Base-by-base conservation (phyloP, 2,329 filamentous ascomycete species). In the Ophiostoma himal-ulmi region DNA sequence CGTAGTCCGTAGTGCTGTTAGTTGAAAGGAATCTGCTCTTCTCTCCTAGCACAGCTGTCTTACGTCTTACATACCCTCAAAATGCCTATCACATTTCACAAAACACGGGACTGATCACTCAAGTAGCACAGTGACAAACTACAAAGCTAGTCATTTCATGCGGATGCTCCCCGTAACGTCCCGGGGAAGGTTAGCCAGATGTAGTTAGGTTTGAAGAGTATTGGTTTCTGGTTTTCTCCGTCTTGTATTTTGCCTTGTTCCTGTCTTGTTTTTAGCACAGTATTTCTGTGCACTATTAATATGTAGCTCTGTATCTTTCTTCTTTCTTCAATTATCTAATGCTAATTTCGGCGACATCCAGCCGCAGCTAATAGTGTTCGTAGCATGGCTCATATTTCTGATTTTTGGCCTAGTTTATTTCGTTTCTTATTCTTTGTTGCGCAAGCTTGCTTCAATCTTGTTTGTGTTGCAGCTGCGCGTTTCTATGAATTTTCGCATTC, bases 51-150 rank as follows among this genome's bases (percentile, higher is more conserved):
- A 48, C 44, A 48, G 17, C 44, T 20, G 44, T 48, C 37, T 39
- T 48, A 7, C 17, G 44, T 48, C 37, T 48, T n/a, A 20, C 44
- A 48, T 48, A 20, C 6, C 44, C 44, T 48, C 37, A 17, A 48
- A 48, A n/a, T 48, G n/a, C 30, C 34, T 64, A 30, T 64, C 60
- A 64, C n/a, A 64, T 64, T 64, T 64, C 60, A 64, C 60, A 64
- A 64, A 64, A 34, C 20, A 64, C 60, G 60, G 34, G 17, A 37
- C 60, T 36, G 60, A 37, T 64, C 26, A 64, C 30, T 20, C 30
- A n/a, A n/a, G 7, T 36, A 36, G 57, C 57, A 64, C 26, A 64
- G 7, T 14, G 26, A 64, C 13, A 64, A 30, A 60, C 44, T 48
- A 20, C n/a, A 57, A 22, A 57, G 52, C 52, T 57, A 57, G 26